Evolutionary conservation across 1,139 yeast species (phyloP).

Genomic region (Yamadazyma friedrichii): DNA sequence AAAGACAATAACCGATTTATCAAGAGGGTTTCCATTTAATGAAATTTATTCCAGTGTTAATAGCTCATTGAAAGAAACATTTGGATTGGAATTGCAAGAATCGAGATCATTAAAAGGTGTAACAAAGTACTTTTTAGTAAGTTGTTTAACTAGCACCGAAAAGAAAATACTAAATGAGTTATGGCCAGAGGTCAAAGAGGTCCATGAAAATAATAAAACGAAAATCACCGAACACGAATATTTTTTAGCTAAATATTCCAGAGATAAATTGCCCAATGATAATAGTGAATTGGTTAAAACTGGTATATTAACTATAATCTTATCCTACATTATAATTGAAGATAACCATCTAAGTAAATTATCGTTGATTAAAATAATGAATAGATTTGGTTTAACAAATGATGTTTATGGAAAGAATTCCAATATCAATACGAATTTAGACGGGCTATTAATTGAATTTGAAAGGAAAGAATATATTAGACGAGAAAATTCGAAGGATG

Average conservation of each 20-base stretch:
- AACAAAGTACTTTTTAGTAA: slow-evolving; percentile 19
- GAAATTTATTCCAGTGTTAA: slow-evolving; percentile 2
- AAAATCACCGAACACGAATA: slow-evolving; percentile 14
- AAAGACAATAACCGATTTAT: slow-evolving; percentile 24
- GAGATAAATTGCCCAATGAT: slow-evolving; percentile 17
- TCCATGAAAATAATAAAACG: slow-evolving; percentile 6
- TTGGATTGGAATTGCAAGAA: slow-evolving; percentile 31
- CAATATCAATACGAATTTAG: slow-evolving; percentile 22
- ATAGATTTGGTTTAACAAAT: slow-evolving; percentile 30
- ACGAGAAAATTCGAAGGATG: slow-evolving; percentile 12
- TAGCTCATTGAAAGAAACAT: slow-evolving; percentile 20
- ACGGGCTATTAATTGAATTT: slow-evolving; percentile 30
- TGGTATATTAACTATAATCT: slow-evolving; percentile 28
- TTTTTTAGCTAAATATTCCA: slow-evolving; percentile 17
- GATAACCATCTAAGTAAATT: slow-evolving; percentile 34
- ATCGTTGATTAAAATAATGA: slow-evolving; percentile 22
- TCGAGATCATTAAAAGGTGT: slow-evolving; percentile 8
- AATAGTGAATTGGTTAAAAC: slow-evolving; percentile 29
- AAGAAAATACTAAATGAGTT: slow-evolving; percentile 22
- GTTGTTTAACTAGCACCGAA: slow-evolving; percentile 20
- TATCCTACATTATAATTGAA: slow-evolving; percentile 30
- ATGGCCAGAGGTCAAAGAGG: slow-evolving; percentile 15
- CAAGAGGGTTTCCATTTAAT: neutral
- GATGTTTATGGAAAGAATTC: slow-evolving; percentile 22
- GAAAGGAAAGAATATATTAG: slow-evolving; percentile 33